Evolutionary conservation across 2,329 filamentous ascomycete genomes (phyloP), one percentile per base, ranked within the genome.

Genomic region (Xylariaceae sp.): DNA sequence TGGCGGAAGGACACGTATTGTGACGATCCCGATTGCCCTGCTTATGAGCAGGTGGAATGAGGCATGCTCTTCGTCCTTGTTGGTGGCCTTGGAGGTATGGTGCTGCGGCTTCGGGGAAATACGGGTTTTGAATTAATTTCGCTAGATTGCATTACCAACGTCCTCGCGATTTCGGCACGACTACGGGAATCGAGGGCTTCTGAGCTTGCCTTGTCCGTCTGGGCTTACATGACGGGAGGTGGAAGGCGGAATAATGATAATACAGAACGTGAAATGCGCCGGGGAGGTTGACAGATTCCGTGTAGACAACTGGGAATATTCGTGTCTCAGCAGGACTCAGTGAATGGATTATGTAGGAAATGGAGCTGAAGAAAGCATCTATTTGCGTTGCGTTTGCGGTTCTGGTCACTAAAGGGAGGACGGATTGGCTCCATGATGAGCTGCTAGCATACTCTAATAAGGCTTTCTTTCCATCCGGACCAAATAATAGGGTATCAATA

Each of bases 401-500:
- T 52, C 53, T 55, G 47, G 52, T 49, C 10, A 41, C 19, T 5
- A 46, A n/a, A 52, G 32, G 19, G 13, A 12, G 32, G n/a, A 18
- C 40, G 3, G 15, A 21, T 30, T 4, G 19, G 21, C 8, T 34
- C 19, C 10, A 40, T 18, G 18, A 37, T 47, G 12, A 39, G 16
- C 29, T 34, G 39, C 21, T 16, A 49, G 37, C 22, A 47, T 34
- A 13, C 9, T 42, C 19, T 21, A 9, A 47, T 16, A 10, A n/a
- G n/a, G n/a, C n/a, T n/a, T n/a, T 13, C 34, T 15, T 53, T 47
- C 50, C 51, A 41, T 56, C 47, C 52, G 29, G 30, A 10, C 15
- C 22, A 19, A 42, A 22, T 22, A 22, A 15, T 19, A 51, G 59
- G 63, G 63, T 67, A 67, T 66, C 59, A 62, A 61, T 63, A 62